A percentile compares a stretch with the other conserved stretches of the same genome.
These are phyloP conservation scores for Ceratocystis huliohia DNA, from an alignment of 2,329 filamentous ascomycete species.

Conservation along the genomic window DNA sequence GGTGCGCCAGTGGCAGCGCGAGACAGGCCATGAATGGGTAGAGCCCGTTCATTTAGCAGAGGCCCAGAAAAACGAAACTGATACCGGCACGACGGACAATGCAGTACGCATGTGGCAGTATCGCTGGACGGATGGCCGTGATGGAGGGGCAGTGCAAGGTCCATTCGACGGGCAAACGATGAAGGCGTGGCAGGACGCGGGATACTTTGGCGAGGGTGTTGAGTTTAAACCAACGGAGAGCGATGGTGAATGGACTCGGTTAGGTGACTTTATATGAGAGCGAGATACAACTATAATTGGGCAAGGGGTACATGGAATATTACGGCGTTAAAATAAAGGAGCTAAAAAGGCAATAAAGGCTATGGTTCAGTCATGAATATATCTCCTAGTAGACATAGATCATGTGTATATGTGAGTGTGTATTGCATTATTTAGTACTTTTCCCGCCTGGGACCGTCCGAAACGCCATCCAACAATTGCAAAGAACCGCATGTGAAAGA, in stretches of 20 bases:
- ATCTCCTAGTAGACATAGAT: slow-evolving; percentile 6
- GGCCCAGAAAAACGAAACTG: slow-evolving; percentile 21
- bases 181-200: slow-evolving; percentile 80
- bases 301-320: slow-evolving; percentile 5
- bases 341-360: background rate
- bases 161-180: slow-evolving; percentile 78
- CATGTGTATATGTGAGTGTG: slow-evolving; percentile 15
- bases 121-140: slow-evolving; percentile 78
- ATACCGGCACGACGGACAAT: slow-evolving; percentile 20
- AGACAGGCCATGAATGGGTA: slow-evolving; percentile 77
- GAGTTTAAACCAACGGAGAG: slow-evolving; percentile 55
- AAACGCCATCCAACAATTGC: slow-evolving; percentile 20
- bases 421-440: slow-evolving; percentile 21
- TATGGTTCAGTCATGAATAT: background rate
- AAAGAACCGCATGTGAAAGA: slow-evolving; percentile 16
- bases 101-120: slow-evolving; percentile 63
- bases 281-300: background rate
- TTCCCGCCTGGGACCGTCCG: slow-evolving; percentile 18
- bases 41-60: slow-evolving; percentile 28
- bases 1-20: slow-evolving; percentile 67
- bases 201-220: slow-evolving; percentile 84
- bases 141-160: slow-evolving; percentile 62
- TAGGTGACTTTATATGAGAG: slow-evolving; percentile 32
- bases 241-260: slow-evolving; percentile 41
- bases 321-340: background rate